Base-by-base conservation (phyloP, 495 filamentous ascomycete genomes). In the Penicillium diatomitis region DNA sequence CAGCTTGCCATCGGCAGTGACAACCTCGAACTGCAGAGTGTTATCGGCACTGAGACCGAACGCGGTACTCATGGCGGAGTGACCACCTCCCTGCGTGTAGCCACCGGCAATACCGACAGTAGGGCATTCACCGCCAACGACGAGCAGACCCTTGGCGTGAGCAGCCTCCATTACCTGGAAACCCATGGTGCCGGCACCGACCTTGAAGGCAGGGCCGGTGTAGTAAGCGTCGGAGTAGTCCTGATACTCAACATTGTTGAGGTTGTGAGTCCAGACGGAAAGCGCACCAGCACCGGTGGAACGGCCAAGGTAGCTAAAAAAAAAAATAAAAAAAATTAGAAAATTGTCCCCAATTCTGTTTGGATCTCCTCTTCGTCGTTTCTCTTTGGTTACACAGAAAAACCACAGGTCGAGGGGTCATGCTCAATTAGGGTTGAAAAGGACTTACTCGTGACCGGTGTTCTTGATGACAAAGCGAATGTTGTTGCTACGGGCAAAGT, bases 1-100 rank as follows among this genome's bases (percentile, higher is more conserved):
- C n/a, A 80, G 37, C 32, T 58, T 53, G 2, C 83, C 82, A 4
- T 49, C 56, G 0, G 72, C 70, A 3, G 79, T 84, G 11, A 87
- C 78, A 1, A 87, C 66, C 51, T 83, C 78, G 57, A 76, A 78
- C 41, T 83, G 73, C 4, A 87, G 67, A 0, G 81, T 74, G 29
- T 82, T 68, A 55, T 88, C 85, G 0, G 82, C 82, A 7, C 62
- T 83, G 8, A 88, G 66, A 6, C 84, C 85, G 46, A 76, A 79
- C 4, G 47, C 47, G 8, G 68, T 68, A 44, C 60, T 66, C 20
- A 87, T 69, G 0, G 79, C 68, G 5, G 72, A 72, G 61, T 85
- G 80, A 8, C 84, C 85, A 43, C 82, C 83, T 7, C 80, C 82
- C 56, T 79, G 76, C 12, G 64, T 71, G 52, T 75, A 86, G 2